Evolutionary conservation across 2,329 filamentous ascomycete genomes (phyloP).

Genomic region (Aureobasidium sp.): DNA sequence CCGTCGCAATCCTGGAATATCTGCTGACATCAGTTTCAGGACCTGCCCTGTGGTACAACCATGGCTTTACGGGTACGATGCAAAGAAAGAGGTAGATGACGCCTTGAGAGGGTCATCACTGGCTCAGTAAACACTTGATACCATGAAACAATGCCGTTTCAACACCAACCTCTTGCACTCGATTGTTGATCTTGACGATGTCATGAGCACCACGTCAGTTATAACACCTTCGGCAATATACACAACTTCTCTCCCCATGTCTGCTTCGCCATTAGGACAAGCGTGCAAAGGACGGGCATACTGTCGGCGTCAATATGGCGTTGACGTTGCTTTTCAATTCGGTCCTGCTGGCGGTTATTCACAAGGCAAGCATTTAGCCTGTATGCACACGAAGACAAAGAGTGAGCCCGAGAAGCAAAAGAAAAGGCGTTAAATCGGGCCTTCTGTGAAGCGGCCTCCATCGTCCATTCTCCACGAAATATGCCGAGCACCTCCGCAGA

Average conservation of each 20-base stretch:
- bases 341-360: slow-evolving; percentile 13
- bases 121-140: not conserved
- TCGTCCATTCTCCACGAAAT: not conserved
- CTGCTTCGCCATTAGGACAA: not conserved
- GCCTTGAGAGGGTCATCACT: slow-evolving; percentile 20
- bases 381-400: not conserved
- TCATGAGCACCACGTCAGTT: not conserved
- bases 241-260: not conserved
- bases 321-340: slow-evolving; percentile 13
- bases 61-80: slow-evolving; percentile 59
- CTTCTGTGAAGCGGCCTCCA: not conserved
- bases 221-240: not conserved
- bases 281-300: not conserved
- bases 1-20: not conserved
- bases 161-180: not conserved
- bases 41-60: slow-evolving; percentile 55
- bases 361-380: slow-evolving; percentile 4
- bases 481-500: not conserved
- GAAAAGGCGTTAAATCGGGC: slow-evolving; percentile 1
- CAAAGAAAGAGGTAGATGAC: slow-evolving; percentile 42
- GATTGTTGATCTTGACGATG: not conserved
- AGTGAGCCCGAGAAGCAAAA: not conserved
- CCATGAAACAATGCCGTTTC: not conserved
- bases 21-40: slow-evolving; percentile 7
- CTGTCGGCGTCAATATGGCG: not conserved